phyloP scores from a whole-genome alignment of 2,329 filamentous ascomycete species.

The Aspergillus tubingensis region DNA sequence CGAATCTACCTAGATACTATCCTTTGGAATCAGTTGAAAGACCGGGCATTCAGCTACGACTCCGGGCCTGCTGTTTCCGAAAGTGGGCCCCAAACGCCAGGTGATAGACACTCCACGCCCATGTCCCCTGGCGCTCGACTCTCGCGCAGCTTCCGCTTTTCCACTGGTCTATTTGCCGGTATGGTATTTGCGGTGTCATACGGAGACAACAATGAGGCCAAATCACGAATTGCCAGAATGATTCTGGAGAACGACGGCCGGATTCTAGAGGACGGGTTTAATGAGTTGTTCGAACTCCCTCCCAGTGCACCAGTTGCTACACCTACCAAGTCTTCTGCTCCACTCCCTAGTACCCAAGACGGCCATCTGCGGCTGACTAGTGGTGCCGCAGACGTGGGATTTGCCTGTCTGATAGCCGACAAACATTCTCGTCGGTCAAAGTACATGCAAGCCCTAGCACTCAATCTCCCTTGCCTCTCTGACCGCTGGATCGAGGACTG shows the following conservation, averaged over 20 bases:
- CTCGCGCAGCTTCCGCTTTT: constrained; percentile 41
- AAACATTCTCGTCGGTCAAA: constrained; percentile 83
- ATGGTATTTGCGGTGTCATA: constrained; percentile 91
- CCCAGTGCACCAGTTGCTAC: constrained; percentile 31
- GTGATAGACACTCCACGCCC: constrained; percentile 42
- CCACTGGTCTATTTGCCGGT: constrained; percentile 63
- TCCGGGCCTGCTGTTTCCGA: constrained; percentile 21
- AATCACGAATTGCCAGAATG: constrained; percentile 59
- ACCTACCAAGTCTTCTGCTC: constrained; percentile 29
- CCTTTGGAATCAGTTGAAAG: constrained; percentile 49
- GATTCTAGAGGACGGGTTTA: constrained; percentile 74
- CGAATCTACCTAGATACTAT: constrained; percentile 50
- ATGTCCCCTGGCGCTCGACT: constrained; percentile 54
- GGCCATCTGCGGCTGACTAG: constrained; percentile 56
- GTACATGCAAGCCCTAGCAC: constrained; percentile 89
- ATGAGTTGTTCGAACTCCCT: constrained; percentile 69
- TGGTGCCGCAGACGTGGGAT: constrained; percentile 62
- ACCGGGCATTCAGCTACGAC: constrained; percentile 39
- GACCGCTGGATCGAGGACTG: constrained; percentile 79
- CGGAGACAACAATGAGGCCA: constrained; percentile 57
- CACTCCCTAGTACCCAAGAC: constrained; percentile 15
- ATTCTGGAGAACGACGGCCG: constrained; percentile 72
- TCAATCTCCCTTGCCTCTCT: constrained; percentile 84
- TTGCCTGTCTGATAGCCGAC: constrained; percentile 84
- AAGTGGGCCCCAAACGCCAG: constrained; percentile 38